A percentile compares a stretch with the other conserved stretches of the same genome.
These are phyloP conservation scores for Protomyces arabidopsidicola DNA, from an alignment of 1,139 yeast species.

Conservation along the genomic window DNA sequence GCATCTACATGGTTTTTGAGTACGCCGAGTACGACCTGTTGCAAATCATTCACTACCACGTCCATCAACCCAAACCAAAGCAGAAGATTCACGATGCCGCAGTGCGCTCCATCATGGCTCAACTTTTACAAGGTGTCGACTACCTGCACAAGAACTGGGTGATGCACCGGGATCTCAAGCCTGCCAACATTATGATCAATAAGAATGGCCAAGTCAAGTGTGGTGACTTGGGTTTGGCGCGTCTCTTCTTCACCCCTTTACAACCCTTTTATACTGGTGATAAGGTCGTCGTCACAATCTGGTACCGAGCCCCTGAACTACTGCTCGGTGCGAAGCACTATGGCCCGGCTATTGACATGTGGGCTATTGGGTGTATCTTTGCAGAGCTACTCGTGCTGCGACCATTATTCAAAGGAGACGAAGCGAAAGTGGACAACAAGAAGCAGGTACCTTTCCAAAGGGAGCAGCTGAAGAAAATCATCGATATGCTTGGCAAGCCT, in stretches of 20 bases:
- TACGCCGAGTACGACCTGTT: constrained; percentile 92
- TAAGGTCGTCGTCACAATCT: constrained; percentile 94
- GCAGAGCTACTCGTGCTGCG: constrained; percentile 84
- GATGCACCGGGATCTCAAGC: constrained; percentile 89
- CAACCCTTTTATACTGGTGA: constrained; percentile 91
- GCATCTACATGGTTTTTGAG: constrained; percentile 91
- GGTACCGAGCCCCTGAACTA: constrained; percentile 97
- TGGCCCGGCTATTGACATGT: constrained; percentile 82
- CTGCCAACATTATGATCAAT: constrained; percentile 96
- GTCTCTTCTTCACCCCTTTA: constrained; percentile 81
- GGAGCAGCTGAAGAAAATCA: constrained; percentile 81
- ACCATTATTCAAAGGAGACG: constrained; percentile 97
- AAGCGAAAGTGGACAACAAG: constrained; percentile 88
- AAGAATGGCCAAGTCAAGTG: constrained; percentile 83
- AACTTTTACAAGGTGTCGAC: constrained; percentile 82
- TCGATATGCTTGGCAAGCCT: constrained; percentile 90
- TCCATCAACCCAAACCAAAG: constrained; percentile 78
- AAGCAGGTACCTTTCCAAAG: constrained; percentile 91
- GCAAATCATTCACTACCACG: constrained; percentile 24
- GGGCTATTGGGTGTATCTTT: constrained; percentile 97
- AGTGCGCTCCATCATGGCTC: constrained; percentile 83
- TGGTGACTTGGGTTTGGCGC: constrained; percentile 86
- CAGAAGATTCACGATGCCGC: constrained; percentile 76
- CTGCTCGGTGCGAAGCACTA: constrained; percentile 88
- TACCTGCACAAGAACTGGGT: constrained; percentile 95